phyloP scores from a whole-genome alignment of 2,329 filamentous ascomycete genomes.

The Leptodontidium sp. region DNA sequence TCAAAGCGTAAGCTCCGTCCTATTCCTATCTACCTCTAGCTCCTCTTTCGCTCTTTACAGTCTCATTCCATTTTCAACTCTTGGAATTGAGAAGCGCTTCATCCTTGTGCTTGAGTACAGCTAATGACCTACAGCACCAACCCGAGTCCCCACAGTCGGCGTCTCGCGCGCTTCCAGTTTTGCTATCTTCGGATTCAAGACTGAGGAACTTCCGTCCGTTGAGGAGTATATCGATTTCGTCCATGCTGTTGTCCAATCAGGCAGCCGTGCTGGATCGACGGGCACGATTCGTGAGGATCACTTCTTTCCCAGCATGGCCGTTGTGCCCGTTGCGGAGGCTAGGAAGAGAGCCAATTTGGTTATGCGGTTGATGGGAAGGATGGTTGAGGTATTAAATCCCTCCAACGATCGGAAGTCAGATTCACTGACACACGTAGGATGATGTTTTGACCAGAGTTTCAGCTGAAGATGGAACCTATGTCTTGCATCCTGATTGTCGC shows the following conservation, averaged over 20 bases:
- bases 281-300: conserved; percentile 9
- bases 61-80: too few species aligned
- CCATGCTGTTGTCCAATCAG: conserved; percentile 6
- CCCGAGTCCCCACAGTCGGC: conserved; percentile 8
- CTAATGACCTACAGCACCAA: not conserved
- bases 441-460: conserved; percentile 11
- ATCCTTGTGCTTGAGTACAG: not conserved
- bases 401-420: not conserved
- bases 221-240: conserved; percentile 18
- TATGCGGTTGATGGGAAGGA: conserved; percentile 2
- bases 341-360: conserved; percentile 11
- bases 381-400: conserved; percentile 3
- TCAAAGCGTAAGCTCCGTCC: not conserved
- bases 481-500: conserved; percentile 12
- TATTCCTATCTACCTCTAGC: not conserved
- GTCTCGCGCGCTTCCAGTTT: conserved; percentile 8
- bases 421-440: not conserved
- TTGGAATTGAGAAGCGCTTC: not conserved
- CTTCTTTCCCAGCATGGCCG: conserved; percentile 9
- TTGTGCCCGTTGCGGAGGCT: not conserved
- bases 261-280: not conserved
- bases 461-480: conserved; percentile 2
- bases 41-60: not conserved
- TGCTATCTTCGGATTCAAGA: conserved; percentile 1
- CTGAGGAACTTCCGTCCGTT: not conserved